Evolutionary conservation across 2,329 filamentous ascomycete species (phyloP), one percentile per base, ranked within the genome.

Genomic region (Fusarium sp.): DNA sequence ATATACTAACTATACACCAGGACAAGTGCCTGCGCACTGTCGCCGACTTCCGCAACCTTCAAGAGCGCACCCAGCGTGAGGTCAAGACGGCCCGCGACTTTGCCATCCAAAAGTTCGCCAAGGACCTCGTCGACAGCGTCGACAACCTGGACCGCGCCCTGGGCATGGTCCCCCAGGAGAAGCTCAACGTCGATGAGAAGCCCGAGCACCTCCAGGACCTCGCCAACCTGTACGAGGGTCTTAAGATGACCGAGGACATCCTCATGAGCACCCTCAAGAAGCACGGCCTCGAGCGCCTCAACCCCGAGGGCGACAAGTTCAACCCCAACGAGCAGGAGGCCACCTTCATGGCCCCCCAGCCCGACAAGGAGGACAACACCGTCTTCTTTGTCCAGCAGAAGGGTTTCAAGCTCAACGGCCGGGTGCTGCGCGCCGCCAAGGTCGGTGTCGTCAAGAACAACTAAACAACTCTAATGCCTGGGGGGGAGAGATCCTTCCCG

Each of bases 131-230:
- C 78, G 97, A 99, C 83, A 95, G 91, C 81, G 92, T 99, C 80
- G 97, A 99, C 86, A 99, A 98, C 89, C 92, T 99, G 74, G 97
- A 99, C 85, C 95, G 95, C 76, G 97, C 97, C 50, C 90, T 99
- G 50, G 84, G 87, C 73, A 95, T 92, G 80, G 95, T 98, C 14
- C 91, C 94, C 22, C 82, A 89, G 69, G 92, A 95, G 45, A 94
- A 94, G 85, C 88, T 97, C 73, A 87, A 87, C 25, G 82, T 86
- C 22, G 78, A 83, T 56, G 84, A 86, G 73, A 85, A 86, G 78
- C 82, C 84, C 29, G 88, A 89, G 77, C 84, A 89, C 62, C 86
- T 90, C 27, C 88, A 93, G 82, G 95, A 98, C 76, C 88, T 98
- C 38, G 85, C 89, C 70, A 93, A 92, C 79, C 90, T 99, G 72